phyloP scores from a whole-genome alignment of 2,329 filamentous ascomycete genomes.

The Neonectria faginata region DNA sequence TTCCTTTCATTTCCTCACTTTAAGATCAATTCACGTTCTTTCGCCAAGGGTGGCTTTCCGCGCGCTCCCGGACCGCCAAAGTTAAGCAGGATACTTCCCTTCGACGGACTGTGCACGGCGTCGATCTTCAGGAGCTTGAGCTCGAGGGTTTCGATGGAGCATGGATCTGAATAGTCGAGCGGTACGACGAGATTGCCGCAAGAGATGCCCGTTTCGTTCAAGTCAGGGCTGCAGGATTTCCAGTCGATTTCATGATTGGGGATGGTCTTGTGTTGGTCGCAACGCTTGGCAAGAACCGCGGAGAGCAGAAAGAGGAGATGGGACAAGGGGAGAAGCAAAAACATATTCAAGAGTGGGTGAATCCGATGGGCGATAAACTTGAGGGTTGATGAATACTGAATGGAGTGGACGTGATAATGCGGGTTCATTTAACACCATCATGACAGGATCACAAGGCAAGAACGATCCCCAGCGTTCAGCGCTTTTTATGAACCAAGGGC shows the following conservation, averaged over 20 bases:
- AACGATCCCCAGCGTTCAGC: not conserved
- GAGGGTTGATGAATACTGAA: not conserved
- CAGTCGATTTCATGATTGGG: conserved; percentile 13
- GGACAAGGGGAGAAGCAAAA: not conserved
- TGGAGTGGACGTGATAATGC: too few relatives aligned
- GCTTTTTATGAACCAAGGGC: not conserved
- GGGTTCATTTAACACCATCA: too few relatives aligned
- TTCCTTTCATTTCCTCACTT: not conserved
- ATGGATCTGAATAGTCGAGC: conserved; percentile 27
- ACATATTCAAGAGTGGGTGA: not conserved
- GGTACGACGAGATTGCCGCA: conserved; percentile 28
- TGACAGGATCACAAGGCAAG: not conserved
- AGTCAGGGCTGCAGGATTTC: conserved; percentile 10
- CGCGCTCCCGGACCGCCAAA: conserved; percentile 45
- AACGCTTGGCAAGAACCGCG: not conserved
- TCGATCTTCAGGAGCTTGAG: conserved; percentile 30
- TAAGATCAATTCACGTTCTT: too few relatives aligned
- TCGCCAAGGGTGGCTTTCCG: conserved; percentile 15
- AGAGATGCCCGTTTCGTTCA: not conserved
- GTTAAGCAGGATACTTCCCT: conserved; percentile 49
- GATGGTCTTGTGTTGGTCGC: not conserved
- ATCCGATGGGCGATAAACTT: too few relatives aligned
- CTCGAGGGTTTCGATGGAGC: conserved; percentile 14
- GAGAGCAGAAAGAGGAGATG: not conserved
- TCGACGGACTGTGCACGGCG: conserved; percentile 32